Evolutionary conservation across 2,329 filamentous ascomycete species (phyloP), one percentile per base, ranked within the genome.

Genomic region (Fusarium bulbicola): DNA sequence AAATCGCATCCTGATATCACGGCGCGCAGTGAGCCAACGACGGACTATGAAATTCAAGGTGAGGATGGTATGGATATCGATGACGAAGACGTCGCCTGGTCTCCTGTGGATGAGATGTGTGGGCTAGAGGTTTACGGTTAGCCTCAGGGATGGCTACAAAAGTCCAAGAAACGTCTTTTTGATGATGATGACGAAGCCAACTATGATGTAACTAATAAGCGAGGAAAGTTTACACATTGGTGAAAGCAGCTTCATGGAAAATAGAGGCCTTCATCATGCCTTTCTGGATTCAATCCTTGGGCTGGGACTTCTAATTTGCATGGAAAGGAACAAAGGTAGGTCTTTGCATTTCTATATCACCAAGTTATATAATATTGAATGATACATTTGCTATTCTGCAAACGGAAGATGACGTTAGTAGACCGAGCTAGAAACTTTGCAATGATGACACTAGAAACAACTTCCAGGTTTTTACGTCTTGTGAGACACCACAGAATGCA

Each of bases 261-360:
- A 26, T 6, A 45, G n/a, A 1, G 11, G 11, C 1, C 39, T 15
- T n/a, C 1, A n/a, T n/a, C 0, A 1, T n/a, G 21, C 2, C 15
- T 5, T 11, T 16, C 11, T 16, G n/a, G 6, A 26, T 12, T 5
- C 10, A 18, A 5, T 13, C 5, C 6, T 8, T 20, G 5, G 15
- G 8, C 18, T 46, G 13, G 20, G 14, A 16, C 20, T 12, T 1
- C 5, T 16, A 1, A 15, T 1, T 2, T 28, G 6, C 5, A 7
- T 9, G 15, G 10, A 0, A 21, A 9, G 4, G 6, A 7, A 21
- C 0, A 6, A 21, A 46, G 24, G 8, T 28, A 28, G 18, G 8
- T 15, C 26, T 46, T 28, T 21, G 1, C 28, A 28, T 21, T 21
- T 15, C 2, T 15, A 21, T 15, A 10, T 21, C 21, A 15, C 8